These are phyloP conservation scores for Penicillium canescens DNA, from an alignment of 495 filamentous ascomycete species.

Conservation along the genomic window DNA sequence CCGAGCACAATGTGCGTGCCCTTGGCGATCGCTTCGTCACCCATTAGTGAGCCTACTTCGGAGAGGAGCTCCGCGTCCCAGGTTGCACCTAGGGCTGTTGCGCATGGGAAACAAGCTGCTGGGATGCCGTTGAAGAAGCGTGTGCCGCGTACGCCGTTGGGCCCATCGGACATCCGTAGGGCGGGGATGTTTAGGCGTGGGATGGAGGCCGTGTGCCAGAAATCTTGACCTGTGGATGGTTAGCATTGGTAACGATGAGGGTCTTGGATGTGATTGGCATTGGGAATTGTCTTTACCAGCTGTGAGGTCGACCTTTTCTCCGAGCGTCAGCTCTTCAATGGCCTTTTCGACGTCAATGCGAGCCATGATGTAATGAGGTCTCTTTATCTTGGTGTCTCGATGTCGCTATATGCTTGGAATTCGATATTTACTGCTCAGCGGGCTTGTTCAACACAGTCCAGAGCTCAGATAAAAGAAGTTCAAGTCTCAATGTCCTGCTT, in stretches of 20 bases:
- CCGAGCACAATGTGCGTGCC: constrained; percentile 70
- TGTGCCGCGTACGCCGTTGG: constrained; percentile 73
- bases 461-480: too few species aligned
- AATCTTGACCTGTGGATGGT: constrained; percentile 57
- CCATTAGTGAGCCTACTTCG: constrained; percentile 62
- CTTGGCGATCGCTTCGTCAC: constrained; percentile 68
- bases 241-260: constrained; percentile 2
- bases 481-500: too few species aligned
- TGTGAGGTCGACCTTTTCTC: constrained; percentile 63
- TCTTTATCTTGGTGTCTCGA: background rate
- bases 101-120: constrained; percentile 69
- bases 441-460: background rate
- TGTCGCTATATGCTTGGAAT: background rate
- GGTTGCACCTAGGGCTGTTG: constrained; percentile 69
- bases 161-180: constrained; percentile 69
- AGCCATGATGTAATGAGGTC: constrained; percentile 41
- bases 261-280: background rate
- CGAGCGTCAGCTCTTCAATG: constrained; percentile 59
- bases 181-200: constrained; percentile 68
- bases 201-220: constrained; percentile 75
- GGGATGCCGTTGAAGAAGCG: constrained; percentile 71
- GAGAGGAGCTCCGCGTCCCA: constrained; percentile 65
- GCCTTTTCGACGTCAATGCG: constrained; percentile 62
- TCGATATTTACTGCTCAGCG: background rate
- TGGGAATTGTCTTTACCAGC: constrained; percentile 42